Conservation (phyloP, 2,329 filamentous ascomycete genomes). For the Biscogniauxia sp. region DNA sequence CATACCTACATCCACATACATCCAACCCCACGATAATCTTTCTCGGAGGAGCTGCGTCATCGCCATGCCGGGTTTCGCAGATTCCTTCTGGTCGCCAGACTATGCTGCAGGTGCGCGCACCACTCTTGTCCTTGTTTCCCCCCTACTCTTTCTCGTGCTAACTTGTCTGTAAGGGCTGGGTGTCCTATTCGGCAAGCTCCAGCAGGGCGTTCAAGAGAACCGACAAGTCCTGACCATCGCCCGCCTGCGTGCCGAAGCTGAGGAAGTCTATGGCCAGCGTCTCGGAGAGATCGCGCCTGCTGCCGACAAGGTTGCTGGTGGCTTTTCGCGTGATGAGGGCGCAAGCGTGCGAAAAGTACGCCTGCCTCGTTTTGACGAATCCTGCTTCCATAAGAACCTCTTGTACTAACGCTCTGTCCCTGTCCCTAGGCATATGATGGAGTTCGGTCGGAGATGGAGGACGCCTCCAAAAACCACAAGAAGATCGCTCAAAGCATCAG, state of each 20-base stretch:
- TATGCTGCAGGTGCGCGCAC: conserved; percentile 78
- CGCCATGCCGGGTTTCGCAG: conserved; percentile 83
- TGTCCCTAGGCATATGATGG: conserved; percentile 79
- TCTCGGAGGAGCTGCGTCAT: conserved; percentile 20
- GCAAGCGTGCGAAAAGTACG: conserved; percentile 89
- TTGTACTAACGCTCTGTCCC: conserved; percentile 21
- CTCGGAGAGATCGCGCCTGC: conserved; percentile 78
- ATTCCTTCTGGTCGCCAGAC: conserved; percentile 97
- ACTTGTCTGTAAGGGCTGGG: conserved; percentile 62
- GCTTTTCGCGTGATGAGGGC: conserved; percentile 89
- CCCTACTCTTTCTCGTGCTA: conserved; percentile 6
- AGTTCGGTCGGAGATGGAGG: conserved; percentile 87
- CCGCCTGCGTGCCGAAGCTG: conserved; percentile 90
- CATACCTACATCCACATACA: too few species aligned
- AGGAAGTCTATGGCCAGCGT: conserved; percentile 81
- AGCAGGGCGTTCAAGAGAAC: conserved; percentile 94
- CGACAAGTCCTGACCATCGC: conserved; percentile 90
- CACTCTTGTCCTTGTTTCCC: neutral
- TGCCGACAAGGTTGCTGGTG: conserved; percentile 77
- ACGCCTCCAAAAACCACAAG: conserved; percentile 83
- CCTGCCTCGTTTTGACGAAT: neutral
- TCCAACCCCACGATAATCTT: neutral
- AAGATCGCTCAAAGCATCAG: conserved; percentile 97
- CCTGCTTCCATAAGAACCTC: conserved; percentile 3
- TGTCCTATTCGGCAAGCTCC: conserved; percentile 92